Base-by-base conservation (phyloP, 2,329 filamentous ascomycete species). In the Neofusicoccum cordaticola region DNA sequence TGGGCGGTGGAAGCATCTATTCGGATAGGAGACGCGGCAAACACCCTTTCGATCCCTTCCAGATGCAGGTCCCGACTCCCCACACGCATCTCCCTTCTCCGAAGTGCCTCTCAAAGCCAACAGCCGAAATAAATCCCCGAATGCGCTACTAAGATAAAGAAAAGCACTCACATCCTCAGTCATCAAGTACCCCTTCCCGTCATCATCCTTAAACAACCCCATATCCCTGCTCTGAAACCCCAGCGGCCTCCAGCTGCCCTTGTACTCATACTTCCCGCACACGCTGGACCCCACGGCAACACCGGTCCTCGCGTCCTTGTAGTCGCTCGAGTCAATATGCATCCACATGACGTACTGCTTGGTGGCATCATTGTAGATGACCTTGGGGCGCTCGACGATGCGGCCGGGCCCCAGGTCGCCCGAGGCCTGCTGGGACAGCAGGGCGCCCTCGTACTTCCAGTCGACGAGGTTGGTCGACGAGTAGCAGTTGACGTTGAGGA, bases 401-500 rank as follows among this genome's bases (percentile, higher is more conserved):
- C 87, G 83, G 66, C 81, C 81, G 0, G 86, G 86, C 0, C 87
- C 88, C 0, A 89, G 78, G 66, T 90, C 87, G 0, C 79, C 85
- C 1, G 79, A 82, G 2, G 73, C 67, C 3, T 83, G 82, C 0
- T 80, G 80, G 0, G 84, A 84, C 1, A 91, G 78, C 0, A 90
- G 78, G 0, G 86, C 83, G 12, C 85, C 84, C 39, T 83, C 84
- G 65, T 85, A 87, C 0, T 78, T 84, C 88, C 88, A 90, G 68
- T 88, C 81, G 0, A 88, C 83, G 0, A 90, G 80, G 72, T 90
- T 80, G 12, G 79, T 80, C 13, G 85, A 88, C 0, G 84, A 85
- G 73, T 90, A 90, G 75, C 88, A 90, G 72, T 89, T 90, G 68
- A 90, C 79, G 60, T 86, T 86, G 65, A 86, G 83, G 73, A 90